phyloP scores from a whole-genome alignment of 192 early-diverging fungal genomes.

The Piromyces sp. region DNA sequence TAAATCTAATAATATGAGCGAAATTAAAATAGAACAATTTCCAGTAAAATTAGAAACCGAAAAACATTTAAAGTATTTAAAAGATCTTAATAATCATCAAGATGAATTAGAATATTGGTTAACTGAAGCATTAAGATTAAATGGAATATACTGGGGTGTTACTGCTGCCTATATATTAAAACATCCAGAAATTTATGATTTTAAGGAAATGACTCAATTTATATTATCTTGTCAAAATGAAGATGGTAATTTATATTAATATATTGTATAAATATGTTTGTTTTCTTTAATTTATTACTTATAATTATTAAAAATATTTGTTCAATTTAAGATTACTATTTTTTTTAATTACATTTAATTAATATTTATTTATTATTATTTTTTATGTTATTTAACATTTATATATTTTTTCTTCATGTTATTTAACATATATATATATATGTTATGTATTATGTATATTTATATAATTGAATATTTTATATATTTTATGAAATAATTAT shows the following conservation, averaged over 20 bases:
- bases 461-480: too few species aligned
- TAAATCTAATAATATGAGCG: background rate
- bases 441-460: too few species aligned
- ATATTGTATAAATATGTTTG: too few species aligned
- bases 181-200: conserved; percentile 17
- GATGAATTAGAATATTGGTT: conserved; percentile 86
- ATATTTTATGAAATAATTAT: too few species aligned
- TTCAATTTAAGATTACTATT: too few species aligned
- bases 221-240: conserved; percentile 58
- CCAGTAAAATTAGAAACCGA: background rate
- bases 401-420: too few species aligned
- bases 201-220: conserved; percentile 18
- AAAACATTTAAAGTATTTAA: background rate
- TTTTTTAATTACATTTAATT: too few species aligned
- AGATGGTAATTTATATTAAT: conserved; percentile 35
- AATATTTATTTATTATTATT: too few species aligned
- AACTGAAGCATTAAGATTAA: conserved; percentile 75
- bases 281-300: too few species aligned
- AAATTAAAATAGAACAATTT: background rate
- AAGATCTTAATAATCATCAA: conserved; percentile 7
- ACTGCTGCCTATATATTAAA: conserved; percentile 62
- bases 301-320: too few species aligned
- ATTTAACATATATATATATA: too few species aligned
- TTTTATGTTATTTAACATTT: too few species aligned
- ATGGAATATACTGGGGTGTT: conserved; percentile 87